These are phyloP conservation scores for Dovyalis caffra DNA, from an alignment of 345 rosid genomes.

Conservation along the genomic window DNA sequence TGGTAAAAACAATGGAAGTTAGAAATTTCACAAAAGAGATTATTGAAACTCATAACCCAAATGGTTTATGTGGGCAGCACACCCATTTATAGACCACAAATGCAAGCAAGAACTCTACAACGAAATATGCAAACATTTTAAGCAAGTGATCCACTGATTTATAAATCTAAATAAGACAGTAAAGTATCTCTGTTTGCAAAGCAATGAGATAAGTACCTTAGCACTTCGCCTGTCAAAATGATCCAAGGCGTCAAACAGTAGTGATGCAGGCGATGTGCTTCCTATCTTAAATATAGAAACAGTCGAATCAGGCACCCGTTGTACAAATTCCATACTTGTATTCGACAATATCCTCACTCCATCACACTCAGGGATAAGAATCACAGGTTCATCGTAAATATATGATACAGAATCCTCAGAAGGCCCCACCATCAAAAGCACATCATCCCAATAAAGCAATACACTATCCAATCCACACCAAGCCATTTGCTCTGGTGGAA, in stretches of 20 bases:
- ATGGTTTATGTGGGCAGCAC: not conserved
- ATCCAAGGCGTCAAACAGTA: slow-evolving; percentile 91
- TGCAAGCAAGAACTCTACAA: not conserved
- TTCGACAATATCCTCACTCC: slow-evolving; percentile 94
- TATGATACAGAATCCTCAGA: slow-evolving; percentile 74
- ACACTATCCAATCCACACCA: slow-evolving; percentile 98
- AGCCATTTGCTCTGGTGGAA: slow-evolving; percentile 94
- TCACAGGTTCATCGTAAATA: slow-evolving; percentile 79
- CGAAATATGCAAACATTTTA: not conserved
- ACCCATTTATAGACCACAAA: not conserved
- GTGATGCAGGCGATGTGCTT: slow-evolving; percentile 92
- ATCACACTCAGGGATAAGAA: slow-evolving; percentile 92
- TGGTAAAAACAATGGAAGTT: slow-evolving; percentile 34
- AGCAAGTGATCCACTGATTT: not conserved
- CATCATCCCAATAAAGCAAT: slow-evolving; percentile 90
- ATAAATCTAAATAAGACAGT: not conserved
- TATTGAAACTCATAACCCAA: not conserved
- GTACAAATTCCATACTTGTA: slow-evolving; percentile 84
- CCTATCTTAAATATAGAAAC: slow-evolving; percentile 93
- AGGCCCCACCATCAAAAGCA: slow-evolving; percentile 95
- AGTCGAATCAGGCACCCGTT: slow-evolving; percentile 94
- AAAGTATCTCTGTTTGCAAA: slow-evolving; percentile 3
- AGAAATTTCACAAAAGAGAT: slow-evolving; percentile 2
- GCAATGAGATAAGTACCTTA: slow-evolving; percentile 48
- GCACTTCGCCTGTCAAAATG: slow-evolving; percentile 96